Evolutionary conservation across 805 yeast species (phyloP), one percentile per base, ranked within the genome.

Genomic region (Pichia nakasei): DNA sequence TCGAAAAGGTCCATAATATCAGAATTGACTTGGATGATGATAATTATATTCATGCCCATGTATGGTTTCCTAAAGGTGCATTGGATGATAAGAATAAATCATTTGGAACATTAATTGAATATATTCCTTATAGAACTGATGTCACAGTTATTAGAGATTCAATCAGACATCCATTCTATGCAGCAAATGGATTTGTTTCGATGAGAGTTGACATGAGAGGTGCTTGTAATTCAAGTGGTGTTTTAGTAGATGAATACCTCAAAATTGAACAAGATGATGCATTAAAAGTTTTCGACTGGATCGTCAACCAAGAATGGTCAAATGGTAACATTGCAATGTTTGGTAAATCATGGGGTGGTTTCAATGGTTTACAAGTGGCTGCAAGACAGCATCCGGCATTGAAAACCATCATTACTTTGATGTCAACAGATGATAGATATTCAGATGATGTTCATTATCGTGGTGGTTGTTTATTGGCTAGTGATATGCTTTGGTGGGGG

Each of bases 401-500:
- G 51, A 69, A 69, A 48, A 54, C 70, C 0, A 62, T 68, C 40
- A 67, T 70, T 45, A 65, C 73, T 0, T 53, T 70, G 22, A 66
- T 67, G 68, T 69, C 73, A 12, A 70, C 75, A 1, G 75, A 70
- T 51, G 73, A 70, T 45, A 55, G 73, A 53, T 70, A 70, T 52
- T 51, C 71, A 3, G 75, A 69, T 52, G 75, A 69, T 51, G 75
- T 69, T n/a, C 75, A 70, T 48, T 69, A 70, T 45, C 59, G 73
- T 41, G 75, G 74, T 39, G 74, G 74, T 13, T 65, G 70, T 56
- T 37, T 69, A 13, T 45, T 70, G 37, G 73, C 72, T 1, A 58
- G 66, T 4, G 73, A 70, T 52, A 69, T 70, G 74, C 52, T 70
- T 15, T 69, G 74, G 73, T 70, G 75, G 75, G 74, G 71, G 1